Evolutionary conservation across 257 asterid species (phyloP).

Genomic region (Nicotiana attenuata): DNA sequence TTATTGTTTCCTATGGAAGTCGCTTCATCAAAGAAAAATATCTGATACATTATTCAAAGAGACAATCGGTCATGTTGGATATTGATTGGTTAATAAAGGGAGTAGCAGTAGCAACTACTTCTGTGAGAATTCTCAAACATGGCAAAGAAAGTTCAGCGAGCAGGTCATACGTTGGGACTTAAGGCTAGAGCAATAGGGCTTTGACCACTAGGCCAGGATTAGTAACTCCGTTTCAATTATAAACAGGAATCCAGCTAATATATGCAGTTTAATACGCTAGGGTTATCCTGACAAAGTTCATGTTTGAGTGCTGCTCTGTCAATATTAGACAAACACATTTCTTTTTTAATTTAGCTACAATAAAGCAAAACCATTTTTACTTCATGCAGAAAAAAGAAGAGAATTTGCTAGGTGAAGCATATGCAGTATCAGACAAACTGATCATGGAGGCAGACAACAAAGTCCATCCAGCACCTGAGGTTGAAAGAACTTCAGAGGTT

Average conservation of each 20-base stretch:
- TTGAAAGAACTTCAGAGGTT: slow-evolving; percentile 1
- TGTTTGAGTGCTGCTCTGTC: slow-evolving; percentile 5
- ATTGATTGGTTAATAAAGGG: neutral
- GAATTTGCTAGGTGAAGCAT: slow-evolving; percentile 6
- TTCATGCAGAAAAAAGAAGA: slow-evolving; percentile 10
- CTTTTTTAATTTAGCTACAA: neutral
- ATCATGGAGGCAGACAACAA: slow-evolving; percentile 1
- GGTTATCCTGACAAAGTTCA: neutral
- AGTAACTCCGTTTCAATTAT: neutral
- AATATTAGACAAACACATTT: neutral
- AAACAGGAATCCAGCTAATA: neutral
- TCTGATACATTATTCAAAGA: neutral
- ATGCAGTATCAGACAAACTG: neutral
- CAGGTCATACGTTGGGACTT: neutral
- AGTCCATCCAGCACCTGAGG: neutral
- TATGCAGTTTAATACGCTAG: neutral
- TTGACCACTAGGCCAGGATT: neutral
- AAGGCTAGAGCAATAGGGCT: neutral
- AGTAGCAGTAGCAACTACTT: neutral
- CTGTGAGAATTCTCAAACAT: neutral
- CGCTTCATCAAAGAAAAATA: neutral
- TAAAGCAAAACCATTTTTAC: neutral
- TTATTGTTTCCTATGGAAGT: neutral
- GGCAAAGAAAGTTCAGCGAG: neutral
- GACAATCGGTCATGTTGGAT: neutral